These are phyloP conservation scores for Globisporangium spinosum DNA, from an alignment of 352 stramenopile species.

Conservation along the genomic window DNA sequence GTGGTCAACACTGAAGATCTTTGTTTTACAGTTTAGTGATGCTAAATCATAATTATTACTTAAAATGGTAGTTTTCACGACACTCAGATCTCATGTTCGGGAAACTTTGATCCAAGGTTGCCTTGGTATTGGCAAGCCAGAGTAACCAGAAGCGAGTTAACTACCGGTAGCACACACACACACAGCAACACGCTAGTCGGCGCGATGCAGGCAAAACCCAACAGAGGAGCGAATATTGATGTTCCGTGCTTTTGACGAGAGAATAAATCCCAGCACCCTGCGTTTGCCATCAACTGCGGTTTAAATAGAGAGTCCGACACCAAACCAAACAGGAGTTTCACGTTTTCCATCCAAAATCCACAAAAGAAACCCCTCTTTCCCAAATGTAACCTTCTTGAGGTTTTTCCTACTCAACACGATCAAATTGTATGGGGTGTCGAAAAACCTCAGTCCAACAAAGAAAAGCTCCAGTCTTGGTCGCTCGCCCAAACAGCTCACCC, in stretches of 20 bases:
- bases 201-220: no score
- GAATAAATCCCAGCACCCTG: no score
- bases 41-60: background rate
- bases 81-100: no score
- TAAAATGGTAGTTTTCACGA: background rate
- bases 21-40: background rate
- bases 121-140: no score
- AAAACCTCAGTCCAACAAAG: constrained; percentile 1
- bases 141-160: no score
- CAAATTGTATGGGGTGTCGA: background rate
- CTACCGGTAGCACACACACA: no score
- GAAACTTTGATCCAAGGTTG: no score
- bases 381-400: background rate
- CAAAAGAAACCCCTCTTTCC: background rate
- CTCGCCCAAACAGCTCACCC: background rate
- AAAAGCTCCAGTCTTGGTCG: background rate
- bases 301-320: background rate
- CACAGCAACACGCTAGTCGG: no score
- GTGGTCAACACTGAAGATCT: background rate
- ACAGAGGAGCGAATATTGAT: no score
- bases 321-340: background rate
- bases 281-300: background rate
- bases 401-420: background rate
- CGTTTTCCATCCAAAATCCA: background rate
- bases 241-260: no score